Evolutionary conservation across 495 filamentous ascomycete species (phyloP).

Genomic region (Tuber calosporum): DNA sequence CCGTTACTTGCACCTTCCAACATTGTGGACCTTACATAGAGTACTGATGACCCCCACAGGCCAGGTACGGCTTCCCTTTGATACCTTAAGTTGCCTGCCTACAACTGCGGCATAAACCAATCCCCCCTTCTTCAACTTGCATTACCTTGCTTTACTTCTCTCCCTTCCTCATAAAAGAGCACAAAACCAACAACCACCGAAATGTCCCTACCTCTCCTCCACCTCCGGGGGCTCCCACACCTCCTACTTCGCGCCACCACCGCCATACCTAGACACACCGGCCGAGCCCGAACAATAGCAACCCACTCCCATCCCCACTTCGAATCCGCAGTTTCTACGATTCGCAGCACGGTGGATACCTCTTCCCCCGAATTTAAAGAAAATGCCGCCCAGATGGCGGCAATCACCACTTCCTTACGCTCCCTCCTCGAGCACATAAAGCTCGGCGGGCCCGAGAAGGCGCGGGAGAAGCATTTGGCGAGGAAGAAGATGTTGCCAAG

Average conservation of each 20-base stretch:
- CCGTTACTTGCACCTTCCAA: neutral
- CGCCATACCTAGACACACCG: conserved; percentile 1
- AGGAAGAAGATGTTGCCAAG: conserved; percentile 91
- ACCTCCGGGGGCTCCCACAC: conserved; percentile 12
- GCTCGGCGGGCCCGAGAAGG: conserved; percentile 71
- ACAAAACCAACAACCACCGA: conserved; percentile 24
- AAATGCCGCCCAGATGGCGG: conserved; percentile 71
- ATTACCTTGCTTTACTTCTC: neutral
- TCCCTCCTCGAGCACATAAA: conserved; percentile 63
- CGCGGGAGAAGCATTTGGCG: conserved; percentile 77
- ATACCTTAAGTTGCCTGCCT: too few relatives aligned
- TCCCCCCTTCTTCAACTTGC: neutral
- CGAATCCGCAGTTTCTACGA: conserved; percentile 60
- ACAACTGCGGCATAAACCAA: neutral
- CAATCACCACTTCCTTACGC: conserved; percentile 59
- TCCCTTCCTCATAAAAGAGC: conserved; percentile 25
- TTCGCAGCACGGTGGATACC: conserved; percentile 70
- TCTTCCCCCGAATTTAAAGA: conserved; percentile 70
- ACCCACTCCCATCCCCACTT: conserved; percentile 48
- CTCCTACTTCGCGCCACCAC: conserved; percentile 5
- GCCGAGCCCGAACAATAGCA: conserved; percentile 38
- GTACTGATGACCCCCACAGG: neutral
- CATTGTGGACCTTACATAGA: too few relatives aligned
- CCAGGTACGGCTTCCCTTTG: neutral
- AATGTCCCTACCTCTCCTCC: conserved; percentile 21